These are phyloP conservation scores for Fusarium sp. DNA, from an alignment of 2,329 filamentous ascomycete species.

Conservation along the genomic window DNA sequence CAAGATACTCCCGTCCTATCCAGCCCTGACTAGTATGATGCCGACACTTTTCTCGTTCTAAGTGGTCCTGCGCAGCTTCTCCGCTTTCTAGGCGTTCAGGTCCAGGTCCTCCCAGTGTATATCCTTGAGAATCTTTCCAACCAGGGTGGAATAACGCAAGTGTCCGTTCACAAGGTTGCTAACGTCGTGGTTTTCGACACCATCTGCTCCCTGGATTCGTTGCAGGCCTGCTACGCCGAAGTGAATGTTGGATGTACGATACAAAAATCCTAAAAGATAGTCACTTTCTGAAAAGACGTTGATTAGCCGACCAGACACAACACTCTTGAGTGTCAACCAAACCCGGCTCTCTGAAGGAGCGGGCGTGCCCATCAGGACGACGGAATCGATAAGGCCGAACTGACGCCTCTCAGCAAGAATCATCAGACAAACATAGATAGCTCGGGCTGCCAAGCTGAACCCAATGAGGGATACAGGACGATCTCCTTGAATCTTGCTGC, in stretches of 20 bases:
- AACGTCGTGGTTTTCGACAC: conserved; percentile 74
- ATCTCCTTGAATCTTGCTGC: conserved; percentile 80
- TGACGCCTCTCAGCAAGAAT: conserved; percentile 80
- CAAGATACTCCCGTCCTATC: conserved; percentile 9
- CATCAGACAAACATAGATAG: conserved; percentile 86
- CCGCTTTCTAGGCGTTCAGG: conserved; percentile 40
- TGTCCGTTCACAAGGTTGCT: conserved; percentile 74
- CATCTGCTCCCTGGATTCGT: conserved; percentile 71
- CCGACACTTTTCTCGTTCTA: conserved; percentile 31
- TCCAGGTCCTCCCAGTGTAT: conserved; percentile 76
- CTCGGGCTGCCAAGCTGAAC: conserved; percentile 82
- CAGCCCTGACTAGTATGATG: conserved; percentile 20
- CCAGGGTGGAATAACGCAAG: conserved; percentile 73
- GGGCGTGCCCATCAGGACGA: conserved; percentile 84
- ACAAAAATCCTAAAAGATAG: conserved; percentile 87
- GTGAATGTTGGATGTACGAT: conserved; percentile 82
- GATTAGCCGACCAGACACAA: conserved; percentile 84
- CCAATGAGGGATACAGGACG: conserved; percentile 82
- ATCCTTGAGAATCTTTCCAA: conserved; percentile 72
- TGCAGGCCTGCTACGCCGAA: conserved; percentile 88
- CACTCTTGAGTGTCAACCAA: conserved; percentile 81
- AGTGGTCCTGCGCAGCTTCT: conserved; percentile 32
- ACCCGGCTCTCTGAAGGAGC: conserved; percentile 75
- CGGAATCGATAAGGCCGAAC: conserved; percentile 88
- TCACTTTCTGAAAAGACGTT: conserved; percentile 92